Evolutionary conservation across 139 green algal species (phyloP), one percentile per base, ranked within the genome.

Genomic region (Haematococcus lacustris): DNA sequence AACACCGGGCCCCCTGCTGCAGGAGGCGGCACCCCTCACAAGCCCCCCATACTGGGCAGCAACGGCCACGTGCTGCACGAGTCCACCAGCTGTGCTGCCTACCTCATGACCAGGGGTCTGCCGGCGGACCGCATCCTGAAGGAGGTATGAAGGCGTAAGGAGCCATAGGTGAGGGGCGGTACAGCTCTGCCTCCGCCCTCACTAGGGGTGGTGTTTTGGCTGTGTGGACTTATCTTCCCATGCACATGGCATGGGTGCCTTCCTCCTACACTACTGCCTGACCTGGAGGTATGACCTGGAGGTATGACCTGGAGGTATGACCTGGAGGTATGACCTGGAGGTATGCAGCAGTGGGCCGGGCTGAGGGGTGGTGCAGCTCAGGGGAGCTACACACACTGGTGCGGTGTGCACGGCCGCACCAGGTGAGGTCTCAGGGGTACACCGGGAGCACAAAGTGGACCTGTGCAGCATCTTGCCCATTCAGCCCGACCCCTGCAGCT

Each of bases 21-120:
- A 74, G 51, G 72, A 83, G 90, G 86, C 6, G 91, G 91, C 57
- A 96, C 91, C 0, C 91, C 91, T 7, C 91, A 96, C 80, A 94
- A 92, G 76, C 83, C 76, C 2, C 79, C 91, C 3, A 64, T 95
- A 3, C 59, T 95, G 1, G 71, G 75, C 32, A 1, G 37, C 2
- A 72, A 40, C 21, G 90, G 91, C 13, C 84, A 87, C 62, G 82
- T 90, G 2, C n/a, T 94, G 5, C 86, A 93, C 62, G 92, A 97
- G 70, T 60, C 74, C 17, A 90, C 88, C 3, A 76, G 80, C 2
- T 91, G 88, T 69, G 84, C 88, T 1, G 41, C 76, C 4, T 90
- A 91, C 74, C 81, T 95, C 3, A 82, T 93, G 33, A 37, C 23
- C 50, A 26, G 53, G 32, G 74, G 73, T n/a, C 60, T 90, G 2